phyloP scores from a whole-genome alignment of 2,329 filamentous ascomycete genomes.

The Aspergillus sp. region DNA sequence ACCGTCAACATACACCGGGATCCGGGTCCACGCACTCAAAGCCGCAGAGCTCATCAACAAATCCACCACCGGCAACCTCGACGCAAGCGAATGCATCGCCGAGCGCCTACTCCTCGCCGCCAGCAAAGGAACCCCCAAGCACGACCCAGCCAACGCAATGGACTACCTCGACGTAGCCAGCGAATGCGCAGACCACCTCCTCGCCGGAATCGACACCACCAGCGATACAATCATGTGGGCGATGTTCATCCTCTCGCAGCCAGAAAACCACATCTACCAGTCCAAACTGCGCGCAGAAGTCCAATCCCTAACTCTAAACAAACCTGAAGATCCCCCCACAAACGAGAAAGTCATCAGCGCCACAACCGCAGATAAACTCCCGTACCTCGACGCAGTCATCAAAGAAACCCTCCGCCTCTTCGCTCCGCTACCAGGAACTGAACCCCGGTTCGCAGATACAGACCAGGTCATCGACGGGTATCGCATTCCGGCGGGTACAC shows the following conservation, averaged over 20 bases:
- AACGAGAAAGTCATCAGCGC: neutral
- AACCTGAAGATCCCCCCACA: neutral
- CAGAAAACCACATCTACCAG: neutral
- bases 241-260: neutral
- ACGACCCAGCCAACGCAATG: slow-evolving; percentile 24
- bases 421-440: neutral
- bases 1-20: slow-evolving; percentile 53
- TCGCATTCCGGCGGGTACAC: neutral
- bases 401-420: neutral
- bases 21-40: slow-evolving; percentile 40
- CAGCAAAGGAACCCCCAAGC: neutral
- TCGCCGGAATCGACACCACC: slow-evolving; percentile 17
- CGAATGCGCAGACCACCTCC: slow-evolving; percentile 55
- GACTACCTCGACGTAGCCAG: slow-evolving; percentile 52
- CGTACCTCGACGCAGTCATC: neutral
- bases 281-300: neutral
- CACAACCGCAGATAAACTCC: neutral
- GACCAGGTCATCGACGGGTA: neutral
- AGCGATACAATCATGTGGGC: neutral
- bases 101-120: neutral
- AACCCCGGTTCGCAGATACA: neutral
- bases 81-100: neutral
- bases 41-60: neutral
- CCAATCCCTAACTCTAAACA: neutral
- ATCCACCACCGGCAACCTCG: neutral